Evolutionary conservation across 2,329 filamentous ascomycete genomes (phyloP).

Genomic region (Hypoxylon sp.): DNA sequence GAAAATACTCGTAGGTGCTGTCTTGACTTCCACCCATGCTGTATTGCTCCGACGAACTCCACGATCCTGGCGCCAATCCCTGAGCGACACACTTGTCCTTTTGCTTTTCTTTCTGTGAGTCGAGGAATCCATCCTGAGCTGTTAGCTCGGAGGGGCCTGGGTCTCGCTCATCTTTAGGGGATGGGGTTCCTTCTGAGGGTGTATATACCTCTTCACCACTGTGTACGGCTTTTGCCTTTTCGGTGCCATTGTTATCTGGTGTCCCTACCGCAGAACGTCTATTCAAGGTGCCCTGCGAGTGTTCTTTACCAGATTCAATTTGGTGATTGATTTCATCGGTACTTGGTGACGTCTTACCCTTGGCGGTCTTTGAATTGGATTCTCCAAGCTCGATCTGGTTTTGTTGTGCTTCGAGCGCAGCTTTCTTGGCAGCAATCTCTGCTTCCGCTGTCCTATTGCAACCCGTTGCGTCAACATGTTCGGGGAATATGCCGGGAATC

Average conservation of each 20-base stretch:
- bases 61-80: slow-evolving; percentile 64
- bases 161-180: slow-evolving; percentile 2
- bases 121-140: neutral
- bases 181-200: slow-evolving; percentile 8
- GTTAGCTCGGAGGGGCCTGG: slow-evolving; percentile 7
- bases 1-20: slow-evolving; percentile 78
- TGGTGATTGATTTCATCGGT: slow-evolving; percentile 1
- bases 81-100: slow-evolving; percentile 66
- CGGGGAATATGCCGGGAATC: slow-evolving; percentile 84
- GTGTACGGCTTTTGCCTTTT: slow-evolving; percentile 22
- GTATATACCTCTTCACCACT: slow-evolving; percentile 32
- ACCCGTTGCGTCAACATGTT: slow-evolving; percentile 80
- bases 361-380: slow-evolving; percentile 3
- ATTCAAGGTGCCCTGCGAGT: slow-evolving; percentile 9
- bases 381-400: slow-evolving; percentile 17
- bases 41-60: slow-evolving; percentile 59
- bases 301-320: slow-evolving; percentile 5
- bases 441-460: slow-evolving; percentile 71
- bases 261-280: slow-evolving; percentile 31
- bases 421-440: slow-evolving; percentile 52
- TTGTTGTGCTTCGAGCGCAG: slow-evolving; percentile 36
- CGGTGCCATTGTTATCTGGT: slow-evolving; percentile 24
- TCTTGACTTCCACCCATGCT: slow-evolving; percentile 75
- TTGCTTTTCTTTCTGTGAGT: slow-evolving; percentile 22
- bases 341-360: neutral